Evolutionary conservation across 83 land plant species (phyloP), one percentile per base, ranked within the genome.

Genomic region (Thuja plicata): DNA sequence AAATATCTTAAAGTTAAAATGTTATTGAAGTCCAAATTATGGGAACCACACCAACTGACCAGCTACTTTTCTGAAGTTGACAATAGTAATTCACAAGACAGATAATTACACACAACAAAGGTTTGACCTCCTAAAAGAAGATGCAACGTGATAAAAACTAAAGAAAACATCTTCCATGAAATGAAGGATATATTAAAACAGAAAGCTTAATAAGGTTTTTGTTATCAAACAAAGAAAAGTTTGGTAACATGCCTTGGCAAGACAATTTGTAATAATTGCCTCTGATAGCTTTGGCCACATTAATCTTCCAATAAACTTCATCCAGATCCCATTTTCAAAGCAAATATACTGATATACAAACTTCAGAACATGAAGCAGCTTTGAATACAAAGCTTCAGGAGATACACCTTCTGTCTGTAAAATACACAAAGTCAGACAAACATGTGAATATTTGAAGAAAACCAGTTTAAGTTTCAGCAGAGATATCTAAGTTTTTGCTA

Each of bases 271-370:
- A 46, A 94, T 94, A 84, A 97, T 91, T 52, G 93, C 60, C 17
- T 96, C 97, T 12, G 96, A 88, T 60, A 97, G 89, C 89, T 94
- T 92, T 73, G 97, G 92, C 99, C 99, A 97, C 17, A 94, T 92
- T 87, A 95, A 89, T 85, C 92, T 94, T 70, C 98, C 98, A 87
- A 97, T 88, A 73, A 86, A 86, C 37, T 32, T 90, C 93, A 95
- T 93, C 98, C 99, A 96, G 17, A 43, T 87, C 73, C 84, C 87
- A 84, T 96, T 92, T 45, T 94, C 71, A 76, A 92, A 87, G 91
- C 95, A 94, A 40, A 97, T 88, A 73, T 48, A 82, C 43, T 88
- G 89, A 88, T 91, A 60, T 16, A 94, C 74, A 92, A 97, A 97
- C 73, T 89, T 89, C 77, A 97, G 54, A 86, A 95, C 89, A 35